Evolutionary conservation across 768 basidiomycete genomes (phyloP), one percentile per base, ranked within the genome.

Genomic region (Boletus bicolor): DNA sequence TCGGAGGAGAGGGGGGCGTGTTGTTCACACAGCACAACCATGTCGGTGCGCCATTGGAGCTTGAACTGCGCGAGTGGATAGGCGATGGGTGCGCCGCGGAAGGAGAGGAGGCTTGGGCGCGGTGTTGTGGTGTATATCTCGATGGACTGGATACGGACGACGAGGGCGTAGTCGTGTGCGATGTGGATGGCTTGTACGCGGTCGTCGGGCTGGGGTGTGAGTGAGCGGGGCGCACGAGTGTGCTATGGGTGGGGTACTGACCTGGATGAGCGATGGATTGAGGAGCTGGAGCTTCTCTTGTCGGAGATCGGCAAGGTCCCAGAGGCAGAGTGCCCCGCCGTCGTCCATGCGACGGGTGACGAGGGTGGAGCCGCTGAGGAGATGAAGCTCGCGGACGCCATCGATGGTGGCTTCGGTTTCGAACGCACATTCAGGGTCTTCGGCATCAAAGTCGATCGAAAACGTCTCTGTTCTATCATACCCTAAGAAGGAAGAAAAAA

Each of bases 31-130:
- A 84, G 68, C 30, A 73, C 68, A 58, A 81, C 73, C 32, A 72
- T 78, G 67, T 86, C 84, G 41, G 85, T 71, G n/a, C 72, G 74
- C 81, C 82, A 86, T 43, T 74, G 81, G 75, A 82, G 85, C 49
- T 69, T 66, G 68, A 81, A 73, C 32, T 68, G 68, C 14, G 77
- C 72, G 41, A 81, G 62, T 1, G 85, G 83, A 36, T 76, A 71
- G 5, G 81, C 66, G 36, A 72, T 56, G 21, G 59, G 62, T 2
- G 62, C 49, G 2, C 58, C 56, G 6, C 36, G 56, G 43, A 39
- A 54, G 17, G 58, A 52, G 46, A 62, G 60, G 44, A 65, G 53
- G 47, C 32, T 64, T 0, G 43, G 58, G 14, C 64, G 63, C 7
- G 72, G 66, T 12, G 59, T 54, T 44, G 76, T 62, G 15, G 71